phyloP scores from a whole-genome alignment of 2,329 filamentous ascomycete genomes.

The Talaromyces atroroseus region DNA sequence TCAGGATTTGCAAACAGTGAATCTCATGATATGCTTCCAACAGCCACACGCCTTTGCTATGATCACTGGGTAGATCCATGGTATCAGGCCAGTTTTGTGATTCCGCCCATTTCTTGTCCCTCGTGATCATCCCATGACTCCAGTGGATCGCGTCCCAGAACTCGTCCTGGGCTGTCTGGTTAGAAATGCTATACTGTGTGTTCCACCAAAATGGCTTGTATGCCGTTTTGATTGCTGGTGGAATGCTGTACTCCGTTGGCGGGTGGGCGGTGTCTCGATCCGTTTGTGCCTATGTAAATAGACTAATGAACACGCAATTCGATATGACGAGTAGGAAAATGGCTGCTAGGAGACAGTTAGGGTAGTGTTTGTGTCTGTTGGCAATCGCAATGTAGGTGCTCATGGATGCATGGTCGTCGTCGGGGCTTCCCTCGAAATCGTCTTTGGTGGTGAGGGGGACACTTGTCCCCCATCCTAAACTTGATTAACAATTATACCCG shows the following conservation, averaged over 20 bases:
- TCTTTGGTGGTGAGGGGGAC: too few relatives aligned
- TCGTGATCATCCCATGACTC: not conserved
- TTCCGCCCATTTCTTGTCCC: not conserved
- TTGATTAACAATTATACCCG: too few relatives aligned
- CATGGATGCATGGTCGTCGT: too few relatives aligned
- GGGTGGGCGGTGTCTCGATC: too few relatives aligned
- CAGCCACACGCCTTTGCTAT: not conserved
- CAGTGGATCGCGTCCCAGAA: not conserved
- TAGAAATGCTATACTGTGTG: not conserved
- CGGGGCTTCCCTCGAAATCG: too few relatives aligned
- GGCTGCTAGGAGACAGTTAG: too few relatives aligned
- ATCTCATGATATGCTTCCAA: constrained; percentile 1
- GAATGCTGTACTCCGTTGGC: not conserved
- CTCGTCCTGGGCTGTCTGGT: not conserved
- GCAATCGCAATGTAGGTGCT: too few relatives aligned
- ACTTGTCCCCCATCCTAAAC: too few relatives aligned
- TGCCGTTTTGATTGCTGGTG: not conserved
- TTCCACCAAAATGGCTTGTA: constrained; percentile 3
- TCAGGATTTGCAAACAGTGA: not conserved
- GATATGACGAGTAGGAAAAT: too few relatives aligned
- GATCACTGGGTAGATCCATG: not conserved
- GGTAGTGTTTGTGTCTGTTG: too few relatives aligned
- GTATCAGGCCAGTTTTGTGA: constrained; percentile 5
- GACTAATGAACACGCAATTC: too few relatives aligned
- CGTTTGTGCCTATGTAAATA: too few relatives aligned